Evolutionary conservation across 495 filamentous ascomycete genomes (phyloP).

Genomic region (Neurospora sp.): DNA sequence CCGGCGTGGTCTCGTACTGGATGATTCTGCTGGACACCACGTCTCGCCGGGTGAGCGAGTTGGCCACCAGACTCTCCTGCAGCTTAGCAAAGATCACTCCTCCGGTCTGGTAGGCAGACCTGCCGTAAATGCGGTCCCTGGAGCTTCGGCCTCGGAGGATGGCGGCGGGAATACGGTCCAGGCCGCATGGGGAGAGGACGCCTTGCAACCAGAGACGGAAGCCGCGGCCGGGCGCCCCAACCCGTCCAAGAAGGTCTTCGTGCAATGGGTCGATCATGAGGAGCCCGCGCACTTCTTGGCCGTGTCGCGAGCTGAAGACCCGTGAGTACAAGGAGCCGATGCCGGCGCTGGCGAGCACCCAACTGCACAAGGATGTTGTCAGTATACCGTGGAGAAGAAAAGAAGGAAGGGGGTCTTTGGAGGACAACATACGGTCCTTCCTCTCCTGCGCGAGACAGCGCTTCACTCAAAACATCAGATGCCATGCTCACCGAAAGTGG

Average conservation of each 20-base stretch:
- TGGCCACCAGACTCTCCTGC: conserved; percentile 84
- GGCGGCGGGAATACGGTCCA: conserved; percentile 68
- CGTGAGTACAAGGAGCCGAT: conserved; percentile 79
- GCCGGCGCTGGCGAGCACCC: conserved; percentile 55
- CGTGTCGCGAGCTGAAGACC: conserved; percentile 76
- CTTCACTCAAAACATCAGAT: conserved; percentile 74
- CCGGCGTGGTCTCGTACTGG: conserved; percentile 58
- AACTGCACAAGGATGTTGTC: conserved; percentile 21
- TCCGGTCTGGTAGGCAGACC: conserved; percentile 64
- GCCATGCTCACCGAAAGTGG: conserved; percentile 88
- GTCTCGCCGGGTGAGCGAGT: conserved; percentile 71
- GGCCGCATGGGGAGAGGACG: conserved; percentile 71
- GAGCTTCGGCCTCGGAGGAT: conserved; percentile 67
- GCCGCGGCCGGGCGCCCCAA: conserved; percentile 59
- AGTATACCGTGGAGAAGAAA: not conserved
- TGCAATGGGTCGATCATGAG: conserved; percentile 82
- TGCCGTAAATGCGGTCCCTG: conserved; percentile 77
- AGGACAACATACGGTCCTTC: conserved; percentile 45
- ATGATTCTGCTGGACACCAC: conserved; percentile 65
- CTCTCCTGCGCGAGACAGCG: conserved; percentile 69
- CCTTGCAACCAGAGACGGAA: conserved; percentile 81
- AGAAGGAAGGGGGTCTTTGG: not conserved
- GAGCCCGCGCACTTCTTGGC: conserved; percentile 59
- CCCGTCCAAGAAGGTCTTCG: conserved; percentile 62
- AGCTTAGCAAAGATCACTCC: conserved; percentile 80